Evolutionary conservation across 2,329 filamentous ascomycete genomes (phyloP), one percentile per base, ranked within the genome.

Genomic region (Coniochaeta prunicola): DNA sequence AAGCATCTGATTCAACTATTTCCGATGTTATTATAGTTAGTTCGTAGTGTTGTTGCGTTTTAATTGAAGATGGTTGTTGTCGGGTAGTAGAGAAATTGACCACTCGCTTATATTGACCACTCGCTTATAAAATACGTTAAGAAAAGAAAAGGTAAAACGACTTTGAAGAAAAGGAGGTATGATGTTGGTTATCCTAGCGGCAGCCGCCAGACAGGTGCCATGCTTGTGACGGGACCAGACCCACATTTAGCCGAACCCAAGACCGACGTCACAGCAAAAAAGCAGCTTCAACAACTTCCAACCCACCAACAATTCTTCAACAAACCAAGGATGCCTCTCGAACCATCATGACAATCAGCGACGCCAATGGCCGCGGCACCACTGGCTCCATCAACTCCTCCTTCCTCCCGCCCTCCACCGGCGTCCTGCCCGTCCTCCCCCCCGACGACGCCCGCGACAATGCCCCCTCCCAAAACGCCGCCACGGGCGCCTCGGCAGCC

Each of bases 401-500:
- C 15, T 17, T 42, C 33, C 26, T 28, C 19, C 54, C 54, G 26
- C 31, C 54, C 24, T 38, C 33, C 21, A 30, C 54, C 8, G 54
- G 54, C 36, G 17, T 56, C 26, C 54, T 56, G 15, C 54, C 54
- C 19, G 54, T 42, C 34, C 33, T 56, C 2, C 34, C 54, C 21
- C 15, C 33, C 33, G 33, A 30, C 21, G 54, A 38, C 10, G 21
- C 19, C 3, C 26, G 3, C 8, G 54, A 40, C 36, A 19, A 42
- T 30, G 31, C 62, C 3, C 64, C 65, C 13, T 33, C 57, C 57
- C 64, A 56, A 59, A 66, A 65, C 58, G 65, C 66, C n/a, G 81
- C 82, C 6, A 85, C 82, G 2, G 92, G 90, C 54, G 89, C 90
- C n/a, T 92, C 90, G 24, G 92, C 92, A 4, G 92, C 92, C 24